Base-by-base conservation (phyloP, 1,139 yeast species). In the Pichia sp. region DNA sequence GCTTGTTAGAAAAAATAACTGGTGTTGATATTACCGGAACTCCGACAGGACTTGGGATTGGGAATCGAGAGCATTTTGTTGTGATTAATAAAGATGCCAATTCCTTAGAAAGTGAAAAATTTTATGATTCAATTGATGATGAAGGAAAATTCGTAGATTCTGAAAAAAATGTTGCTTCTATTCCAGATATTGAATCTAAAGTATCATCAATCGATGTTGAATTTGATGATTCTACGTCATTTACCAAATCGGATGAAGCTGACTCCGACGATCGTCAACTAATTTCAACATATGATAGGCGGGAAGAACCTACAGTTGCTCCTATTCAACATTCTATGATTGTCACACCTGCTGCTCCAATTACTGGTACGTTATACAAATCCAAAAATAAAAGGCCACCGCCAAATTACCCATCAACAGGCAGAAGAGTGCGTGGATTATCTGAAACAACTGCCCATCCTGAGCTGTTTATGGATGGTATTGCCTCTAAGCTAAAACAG, bases 301-400 rank as follows among this genome's bases (percentile, higher is more conserved):
- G 74, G 43, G 80, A 75, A 51, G 73, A 73, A 45, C 80, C 80
- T 1, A 69, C 65, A 39, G 76, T 77, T 35, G 78, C 76, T 0
- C 84, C 84, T 1, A 65, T 67, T 4, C 52, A 62, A 25, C 66
- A 66, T 45, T 53, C 63, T 4, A 46, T 45, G 29, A 55, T 56
- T 25, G 47, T 54, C 10, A 35, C 44, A 10, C 53, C 60, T 4
- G 51, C 47, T 3, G 51, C 54, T 4, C 54, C 54, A 9, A 16
- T 41, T 4, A 36, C 22, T 24, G 43, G 35, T n/a, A 26, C 27
- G 16, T 26, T 12, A 7, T 33, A 45, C 3, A 27, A 39, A 1
- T 7, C 28, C 4, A 49, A 29, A 10, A 37, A 39, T 12, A 55
- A 65, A 51, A 58, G 70, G 45, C 70, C 68, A 12, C 70, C 69